Percentiles rank a stretch among this genome's conserved stretches.
Conservation (phyloP, 805 yeast genomes). For the Aciculoconidium aculeatum region DNA sequence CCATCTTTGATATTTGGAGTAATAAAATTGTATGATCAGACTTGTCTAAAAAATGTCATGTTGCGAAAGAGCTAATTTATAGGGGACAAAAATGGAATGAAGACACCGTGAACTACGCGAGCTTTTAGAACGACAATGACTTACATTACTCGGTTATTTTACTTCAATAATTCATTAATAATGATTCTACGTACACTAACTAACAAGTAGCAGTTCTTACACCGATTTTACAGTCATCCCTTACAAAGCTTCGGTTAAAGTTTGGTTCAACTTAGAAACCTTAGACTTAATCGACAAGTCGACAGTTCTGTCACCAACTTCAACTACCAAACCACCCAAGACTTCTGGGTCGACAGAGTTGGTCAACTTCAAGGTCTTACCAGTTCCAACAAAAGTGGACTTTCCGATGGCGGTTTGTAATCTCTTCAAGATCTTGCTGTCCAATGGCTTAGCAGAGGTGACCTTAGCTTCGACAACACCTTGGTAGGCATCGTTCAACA, state of each 20-base stretch:
- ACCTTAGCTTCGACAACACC: constrained; percentile 92
- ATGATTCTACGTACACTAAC: background rate
- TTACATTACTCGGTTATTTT: no score
- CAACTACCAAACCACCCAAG: constrained; percentile 92
- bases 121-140: no score
- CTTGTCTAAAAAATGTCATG: no score
- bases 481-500: constrained; percentile 80
- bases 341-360: constrained; percentile 86
- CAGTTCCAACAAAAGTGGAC: constrained; percentile 77
- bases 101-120: no score
- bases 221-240: no score
- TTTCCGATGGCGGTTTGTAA: constrained; percentile 71
- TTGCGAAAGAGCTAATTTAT: no score
- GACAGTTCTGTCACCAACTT: constrained; percentile 94
- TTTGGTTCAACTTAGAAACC: constrained; percentile 84
- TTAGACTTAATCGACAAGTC: constrained; percentile 84
- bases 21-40: no score
- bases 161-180: constrained; percentile 1
- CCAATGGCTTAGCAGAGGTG: constrained; percentile 82
- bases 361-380: constrained; percentile 77
- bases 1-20: no score
- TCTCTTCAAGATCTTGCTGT: constrained; percentile 70
- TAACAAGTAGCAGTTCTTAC: constrained; percentile 2
- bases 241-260: constrained; percentile 81
- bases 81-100: no score